These are phyloP conservation scores for Talaromyces sp. DNA, from an alignment of 2,329 filamentous ascomycete species.

Conservation along the genomic window DNA sequence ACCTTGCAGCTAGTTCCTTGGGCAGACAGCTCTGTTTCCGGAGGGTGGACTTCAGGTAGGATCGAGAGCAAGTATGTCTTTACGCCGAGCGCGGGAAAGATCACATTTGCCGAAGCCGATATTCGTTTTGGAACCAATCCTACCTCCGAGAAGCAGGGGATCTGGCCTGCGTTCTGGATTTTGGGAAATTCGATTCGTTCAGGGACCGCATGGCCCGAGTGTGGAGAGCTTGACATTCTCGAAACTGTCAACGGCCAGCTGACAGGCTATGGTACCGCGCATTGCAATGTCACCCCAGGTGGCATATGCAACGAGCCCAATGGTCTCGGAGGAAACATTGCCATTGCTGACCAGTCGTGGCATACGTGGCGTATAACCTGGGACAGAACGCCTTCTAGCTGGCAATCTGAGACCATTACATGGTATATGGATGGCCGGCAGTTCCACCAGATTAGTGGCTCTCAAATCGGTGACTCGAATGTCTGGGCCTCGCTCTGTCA, in stretches of 20 bases:
- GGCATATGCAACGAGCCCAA: conserved; percentile 10
- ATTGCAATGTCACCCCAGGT: conserved; percentile 7
- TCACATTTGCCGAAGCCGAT: conserved; percentile 7
- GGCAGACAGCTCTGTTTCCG: conserved; percentile 6
- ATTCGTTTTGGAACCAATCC: conserved; percentile 9
- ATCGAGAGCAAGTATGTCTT: conserved; percentile 9
- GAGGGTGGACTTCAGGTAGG: conserved; percentile 9
- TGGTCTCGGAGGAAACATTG: neutral
- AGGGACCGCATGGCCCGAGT: conserved; percentile 6
- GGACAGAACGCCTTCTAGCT: conserved; percentile 5
- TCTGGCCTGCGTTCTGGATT: conserved; percentile 10
- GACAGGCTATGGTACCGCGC: conserved; percentile 9
- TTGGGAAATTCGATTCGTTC: conserved; percentile 4
- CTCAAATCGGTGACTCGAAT: conserved; percentile 1
- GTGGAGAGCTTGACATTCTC: conserved; percentile 9
- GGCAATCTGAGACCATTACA: conserved; percentile 9
- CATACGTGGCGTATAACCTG: conserved; percentile 10
- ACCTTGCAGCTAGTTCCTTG: conserved; percentile 8
- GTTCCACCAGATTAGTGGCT: conserved; percentile 6
- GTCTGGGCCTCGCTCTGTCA: conserved; percentile 8
- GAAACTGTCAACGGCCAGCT: conserved; percentile 6
- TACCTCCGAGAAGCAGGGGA: conserved; percentile 4
- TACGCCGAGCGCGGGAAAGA: conserved; percentile 2
- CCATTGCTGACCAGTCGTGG: conserved; percentile 9
- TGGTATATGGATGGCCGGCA: conserved; percentile 11